These are phyloP conservation scores for Magnolia sinica DNA, from an alignment of 164 flowering plant genomes.

Conservation along the genomic window DNA sequence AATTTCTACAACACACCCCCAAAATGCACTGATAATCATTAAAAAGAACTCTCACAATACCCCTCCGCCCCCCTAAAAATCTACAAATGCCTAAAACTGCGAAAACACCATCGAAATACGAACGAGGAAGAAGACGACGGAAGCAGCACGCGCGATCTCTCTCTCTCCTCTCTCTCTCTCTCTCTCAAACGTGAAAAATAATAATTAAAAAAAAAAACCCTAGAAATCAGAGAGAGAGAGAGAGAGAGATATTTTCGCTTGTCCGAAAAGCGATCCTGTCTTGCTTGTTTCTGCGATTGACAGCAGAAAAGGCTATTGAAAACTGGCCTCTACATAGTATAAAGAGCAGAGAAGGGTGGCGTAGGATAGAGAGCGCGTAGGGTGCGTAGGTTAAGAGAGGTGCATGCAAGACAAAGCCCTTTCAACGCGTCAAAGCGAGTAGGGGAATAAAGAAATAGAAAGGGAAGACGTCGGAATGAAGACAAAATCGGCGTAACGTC, in stretches of 20 bases:
- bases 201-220: not conserved
- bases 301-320: not conserved
- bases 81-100: not conserved
- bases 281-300: not conserved
- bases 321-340: not conserved
- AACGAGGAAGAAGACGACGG: not conserved
- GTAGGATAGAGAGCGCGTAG: not conserved
- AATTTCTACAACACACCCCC: not conserved
- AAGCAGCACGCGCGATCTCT: not conserved
- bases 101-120: not conserved
- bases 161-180: not conserved
- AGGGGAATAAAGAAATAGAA: not conserved
- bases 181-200: not conserved
- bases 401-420: not conserved
- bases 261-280: not conserved
- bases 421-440: not conserved
- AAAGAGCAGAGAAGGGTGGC: not conserved
- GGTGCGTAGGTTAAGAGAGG: conserved; percentile 1
- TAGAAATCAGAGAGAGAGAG: not conserved
- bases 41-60: not conserved
- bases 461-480: not conserved
- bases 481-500: conserved; percentile 4
- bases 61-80: not conserved
- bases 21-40: not conserved
- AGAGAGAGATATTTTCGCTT: not conserved